phyloP scores from a whole-genome alignment of 345 rosid genomes.

The Gossypium ekmanianum region DNA sequence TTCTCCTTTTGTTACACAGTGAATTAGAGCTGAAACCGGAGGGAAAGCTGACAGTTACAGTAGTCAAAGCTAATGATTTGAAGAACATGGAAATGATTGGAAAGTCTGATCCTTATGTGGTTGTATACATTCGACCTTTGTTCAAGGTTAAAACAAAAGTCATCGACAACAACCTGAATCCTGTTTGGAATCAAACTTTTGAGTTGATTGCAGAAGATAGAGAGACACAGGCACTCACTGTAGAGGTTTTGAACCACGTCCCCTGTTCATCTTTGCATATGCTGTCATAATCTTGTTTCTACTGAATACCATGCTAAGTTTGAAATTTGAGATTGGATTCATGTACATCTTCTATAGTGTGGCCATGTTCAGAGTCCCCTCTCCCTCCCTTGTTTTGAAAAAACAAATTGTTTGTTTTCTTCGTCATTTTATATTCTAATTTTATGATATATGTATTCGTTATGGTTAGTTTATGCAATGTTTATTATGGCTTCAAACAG shows the following conservation, averaged over 20 bases:
- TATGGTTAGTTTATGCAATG: not conserved
- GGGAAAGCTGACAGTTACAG: constrained; percentile 66
- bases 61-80: constrained; percentile 77
- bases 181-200: constrained; percentile 84
- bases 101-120: constrained; percentile 92
- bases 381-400: not conserved
- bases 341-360: not conserved
- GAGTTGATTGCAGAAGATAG: constrained; percentile 94
- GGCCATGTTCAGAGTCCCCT: not conserved
- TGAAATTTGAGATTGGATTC: not conserved
- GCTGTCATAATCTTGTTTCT: not conserved
- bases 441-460: not conserved
- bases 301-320: not conserved
- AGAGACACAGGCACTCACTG: constrained; percentile 78
- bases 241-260: constrained; percentile 56
- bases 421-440: not conserved
- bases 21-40: constrained; percentile 96
- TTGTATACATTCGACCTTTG: constrained; percentile 68
- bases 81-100: constrained; percentile 99
- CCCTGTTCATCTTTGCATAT: constrained; percentile 9
- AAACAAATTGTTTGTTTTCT: not conserved
- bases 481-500: constrained; percentile 36
- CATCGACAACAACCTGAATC: constrained; percentile 88
- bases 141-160: constrained; percentile 83
- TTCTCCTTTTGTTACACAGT: constrained; percentile 36